phyloP scores from a whole-genome alignment of 805 yeast species.

The Komagataella phaffii region DNA sequence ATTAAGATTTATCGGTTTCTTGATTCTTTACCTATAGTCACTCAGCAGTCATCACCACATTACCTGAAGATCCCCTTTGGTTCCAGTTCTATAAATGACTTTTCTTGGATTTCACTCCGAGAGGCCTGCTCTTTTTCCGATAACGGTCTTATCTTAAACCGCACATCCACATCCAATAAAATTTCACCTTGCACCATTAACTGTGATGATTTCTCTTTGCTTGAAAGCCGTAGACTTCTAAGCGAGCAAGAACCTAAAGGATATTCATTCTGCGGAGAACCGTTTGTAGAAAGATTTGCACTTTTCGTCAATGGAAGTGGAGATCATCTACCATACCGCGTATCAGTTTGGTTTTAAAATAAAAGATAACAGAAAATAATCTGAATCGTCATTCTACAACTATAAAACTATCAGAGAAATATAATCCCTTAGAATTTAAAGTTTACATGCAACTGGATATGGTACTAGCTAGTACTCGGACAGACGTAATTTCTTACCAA shows the following conservation, averaged over 20 bases:
- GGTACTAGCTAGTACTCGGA: conserved; percentile 34
- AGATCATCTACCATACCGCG: not conserved
- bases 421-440: not conserved
- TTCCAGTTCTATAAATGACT: not conserved
- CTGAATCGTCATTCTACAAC: not conserved
- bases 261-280: not conserved
- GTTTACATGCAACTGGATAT: not conserved
- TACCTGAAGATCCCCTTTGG: not conserved
- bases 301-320: not conserved
- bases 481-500: conserved; percentile 50
- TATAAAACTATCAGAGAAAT: not conserved
- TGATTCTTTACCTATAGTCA: not conserved
- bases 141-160: not conserved
- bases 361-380: too few relatives aligned
- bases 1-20: not conserved
- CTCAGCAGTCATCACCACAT: not conserved
- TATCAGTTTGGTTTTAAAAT: not conserved
- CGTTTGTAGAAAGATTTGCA: not conserved
- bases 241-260: not conserved
- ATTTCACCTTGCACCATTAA: not conserved
- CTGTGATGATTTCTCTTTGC: not conserved
- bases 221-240: not conserved
- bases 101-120: not conserved
- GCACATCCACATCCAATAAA: not conserved
- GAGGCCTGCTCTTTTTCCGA: not conserved